Base-by-base conservation (phyloP, 2,329 filamentous ascomycete species). In the Aspergillus tamarii region DNA sequence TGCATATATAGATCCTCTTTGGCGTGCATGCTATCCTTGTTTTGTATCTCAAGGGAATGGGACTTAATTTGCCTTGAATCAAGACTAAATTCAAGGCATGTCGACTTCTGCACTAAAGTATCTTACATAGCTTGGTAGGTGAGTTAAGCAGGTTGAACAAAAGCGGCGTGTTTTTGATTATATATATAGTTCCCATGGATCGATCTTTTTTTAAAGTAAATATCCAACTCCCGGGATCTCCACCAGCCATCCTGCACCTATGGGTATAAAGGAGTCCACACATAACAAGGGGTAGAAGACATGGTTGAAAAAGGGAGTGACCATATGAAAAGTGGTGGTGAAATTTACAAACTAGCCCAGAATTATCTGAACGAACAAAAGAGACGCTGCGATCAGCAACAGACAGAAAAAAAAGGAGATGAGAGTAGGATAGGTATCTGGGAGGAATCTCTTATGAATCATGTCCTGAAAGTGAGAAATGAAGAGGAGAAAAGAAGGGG, bases 261-360 rank as follows among this genome's bases (percentile, higher is more conserved):
- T 36, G 58, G 62, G 58, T 64, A 64, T 64, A 62, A 61, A 48
- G 50, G 26, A 59, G 55, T 62, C 62, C 59, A 62, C 39, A 52
- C 57, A 57, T 52, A 58, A 46, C 36, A 64, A 58, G 19, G n/a
- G 57, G 41, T 23, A 61, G 28, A 50, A 55, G 50, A 43, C 34
- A 48, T 61, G 12, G n/a, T 16, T 32, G 48, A 48, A 48, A 39
- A 41, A 48, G 30, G 36, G 23, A 57, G 52, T 46, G 54, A 28
- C 32, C 28, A 57, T 45, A 57, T 32, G 30, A 60, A 45, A 41
- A 23, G 32, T 52, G 60, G 43, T 14, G 46, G 58, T 19, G 36
- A 60, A 23, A 61, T 43, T 53, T 19, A 64, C 28, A 46, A 46
- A 62, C 41, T 21, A 56, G 59, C 52, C 28, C 28, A 45, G 14